These are phyloP conservation scores for Priceomyces fermenticarens DNA, from an alignment of 805 yeast genomes.

Conservation along the genomic window DNA sequence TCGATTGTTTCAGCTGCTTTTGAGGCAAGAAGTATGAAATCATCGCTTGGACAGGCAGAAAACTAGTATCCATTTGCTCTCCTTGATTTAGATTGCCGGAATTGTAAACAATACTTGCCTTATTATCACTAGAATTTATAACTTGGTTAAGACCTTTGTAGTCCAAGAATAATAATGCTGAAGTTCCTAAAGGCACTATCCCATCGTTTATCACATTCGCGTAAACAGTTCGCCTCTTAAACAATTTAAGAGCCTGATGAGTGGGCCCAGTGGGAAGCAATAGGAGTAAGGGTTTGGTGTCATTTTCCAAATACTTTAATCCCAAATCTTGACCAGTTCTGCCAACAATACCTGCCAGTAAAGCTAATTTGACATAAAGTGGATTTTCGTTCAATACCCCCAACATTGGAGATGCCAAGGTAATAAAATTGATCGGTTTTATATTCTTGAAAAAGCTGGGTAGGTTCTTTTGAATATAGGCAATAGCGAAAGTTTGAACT, in stretches of 20 bases:
- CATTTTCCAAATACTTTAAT: constrained; percentile 45
- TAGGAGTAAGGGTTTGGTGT: constrained; percentile 63
- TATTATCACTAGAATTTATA: constrained; percentile 13
- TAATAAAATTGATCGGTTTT: constrained; percentile 73
- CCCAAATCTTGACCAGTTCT: constrained; percentile 90
- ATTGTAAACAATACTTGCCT: constrained; percentile 12
- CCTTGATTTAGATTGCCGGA: constrained; percentile 10
- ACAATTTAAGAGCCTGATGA: constrained; percentile 56
- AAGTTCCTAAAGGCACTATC: constrained; percentile 89
- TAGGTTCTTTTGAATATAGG: constrained; percentile 63
- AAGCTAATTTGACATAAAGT: constrained; percentile 73
- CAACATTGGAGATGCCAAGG: constrained; percentile 83
- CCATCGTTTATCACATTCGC: constrained; percentile 94
- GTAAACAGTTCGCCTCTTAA: constrained; percentile 73
- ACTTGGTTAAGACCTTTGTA: constrained; percentile 57
- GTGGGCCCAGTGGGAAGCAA: constrained; percentile 77
- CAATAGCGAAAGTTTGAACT: constrained; percentile 86
- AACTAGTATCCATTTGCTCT: constrained; percentile 14
- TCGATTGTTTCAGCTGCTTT: constrained; percentile 21
- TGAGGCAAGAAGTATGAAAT: constrained; percentile 42
- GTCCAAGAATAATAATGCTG: constrained; percentile 81
- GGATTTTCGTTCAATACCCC: constrained; percentile 92
- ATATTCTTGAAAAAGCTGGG: constrained; percentile 68
- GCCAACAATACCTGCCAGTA: constrained; percentile 89
- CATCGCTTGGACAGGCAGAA: constrained; percentile 34